phyloP scores from a whole-genome alignment of 2,329 filamentous ascomycete species.

The Basipetospora chlamydospora region DNA sequence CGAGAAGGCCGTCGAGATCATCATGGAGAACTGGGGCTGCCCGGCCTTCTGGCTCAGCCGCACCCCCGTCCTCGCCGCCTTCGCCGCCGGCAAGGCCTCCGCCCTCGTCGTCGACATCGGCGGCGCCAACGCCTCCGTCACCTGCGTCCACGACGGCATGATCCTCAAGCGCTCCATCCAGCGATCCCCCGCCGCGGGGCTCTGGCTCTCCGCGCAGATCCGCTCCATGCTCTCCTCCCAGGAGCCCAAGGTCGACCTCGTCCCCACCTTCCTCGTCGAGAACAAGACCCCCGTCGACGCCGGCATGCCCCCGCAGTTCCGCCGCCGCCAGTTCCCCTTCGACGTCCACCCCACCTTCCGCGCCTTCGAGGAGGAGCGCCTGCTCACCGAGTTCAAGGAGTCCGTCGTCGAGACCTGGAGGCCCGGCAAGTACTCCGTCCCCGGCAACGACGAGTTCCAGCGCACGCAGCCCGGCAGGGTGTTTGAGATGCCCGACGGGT shows the following conservation, averaged over 20 bases:
- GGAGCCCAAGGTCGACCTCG: constrained; percentile 55
- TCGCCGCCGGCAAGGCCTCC: constrained; percentile 83
- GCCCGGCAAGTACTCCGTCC: constrained; percentile 49
- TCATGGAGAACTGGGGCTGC: constrained; percentile 92
- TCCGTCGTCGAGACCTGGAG: constrained; percentile 93
- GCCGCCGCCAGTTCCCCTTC: constrained; percentile 54
- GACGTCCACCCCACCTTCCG: constrained; percentile 57
- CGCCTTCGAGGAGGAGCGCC: constrained; percentile 76
- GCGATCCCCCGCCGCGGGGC: constrained; percentile 70
- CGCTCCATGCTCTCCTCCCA: constrained; percentile 62
- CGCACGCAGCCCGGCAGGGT: constrained; percentile 63
- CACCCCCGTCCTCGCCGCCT: constrained; percentile 78
- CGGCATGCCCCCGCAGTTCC: constrained; percentile 61
- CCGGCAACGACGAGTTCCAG: constrained; percentile 63
- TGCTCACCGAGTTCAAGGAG: constrained; percentile 94
- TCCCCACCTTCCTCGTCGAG: constrained; percentile 76
- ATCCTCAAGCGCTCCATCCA: constrained; percentile 82
- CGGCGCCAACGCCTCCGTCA: constrained; percentile 75
- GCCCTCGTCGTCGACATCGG: constrained; percentile 88
- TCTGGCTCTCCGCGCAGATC: constrained; percentile 82
- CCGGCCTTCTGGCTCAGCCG: constrained; percentile 90
- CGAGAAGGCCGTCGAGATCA: constrained; percentile 89
- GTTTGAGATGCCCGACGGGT: constrained; percentile 95
- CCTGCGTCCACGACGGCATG: constrained; percentile 87
- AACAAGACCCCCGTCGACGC: constrained; percentile 84